phyloP scores from a whole-genome alignment of 2,329 filamentous ascomycete genomes.

The Epichloe sibirici region DNA sequence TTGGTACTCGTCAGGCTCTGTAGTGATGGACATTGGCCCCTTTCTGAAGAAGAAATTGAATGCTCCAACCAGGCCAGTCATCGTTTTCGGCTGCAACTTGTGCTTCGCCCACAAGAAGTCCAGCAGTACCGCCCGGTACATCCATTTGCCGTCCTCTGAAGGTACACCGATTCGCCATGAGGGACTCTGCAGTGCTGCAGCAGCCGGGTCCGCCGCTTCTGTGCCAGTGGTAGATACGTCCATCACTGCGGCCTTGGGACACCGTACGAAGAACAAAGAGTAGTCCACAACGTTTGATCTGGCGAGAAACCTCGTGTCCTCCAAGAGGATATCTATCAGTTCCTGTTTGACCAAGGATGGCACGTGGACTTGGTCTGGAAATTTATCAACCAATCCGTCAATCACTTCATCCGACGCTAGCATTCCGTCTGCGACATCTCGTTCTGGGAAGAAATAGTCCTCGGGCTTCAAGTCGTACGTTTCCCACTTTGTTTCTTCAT shows the following conservation, averaged over 20 bases:
- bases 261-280: constrained; percentile 57
- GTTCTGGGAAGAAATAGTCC: constrained; percentile 64
- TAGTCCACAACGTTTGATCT: constrained; percentile 60
- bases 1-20: constrained; percentile 55
- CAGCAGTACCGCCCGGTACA: constrained; percentile 54
- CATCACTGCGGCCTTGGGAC: constrained; percentile 10
- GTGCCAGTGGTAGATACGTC: background rate
- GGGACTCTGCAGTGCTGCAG: constrained; percentile 1
- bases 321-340: constrained; percentile 41
- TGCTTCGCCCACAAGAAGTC: constrained; percentile 76
- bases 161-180: constrained; percentile 49
- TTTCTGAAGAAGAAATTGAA: constrained; percentile 52
- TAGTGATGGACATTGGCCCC: constrained; percentile 66
- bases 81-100: constrained; percentile 49
- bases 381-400: constrained; percentile 53
- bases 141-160: constrained; percentile 51
- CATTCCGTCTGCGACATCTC: constrained; percentile 53
- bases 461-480: constrained; percentile 64
- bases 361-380: constrained; percentile 52
- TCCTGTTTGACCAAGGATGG: constrained; percentile 39
- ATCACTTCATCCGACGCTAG: constrained; percentile 54
- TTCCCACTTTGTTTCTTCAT: constrained; percentile 41
- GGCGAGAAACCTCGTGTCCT: constrained; percentile 52
- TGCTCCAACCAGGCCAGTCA: constrained; percentile 52
- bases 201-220: background rate